Evolutionary conservation across 495 filamentous ascomycete species (phyloP).

Genomic region (Copromyces sp.): DNA sequence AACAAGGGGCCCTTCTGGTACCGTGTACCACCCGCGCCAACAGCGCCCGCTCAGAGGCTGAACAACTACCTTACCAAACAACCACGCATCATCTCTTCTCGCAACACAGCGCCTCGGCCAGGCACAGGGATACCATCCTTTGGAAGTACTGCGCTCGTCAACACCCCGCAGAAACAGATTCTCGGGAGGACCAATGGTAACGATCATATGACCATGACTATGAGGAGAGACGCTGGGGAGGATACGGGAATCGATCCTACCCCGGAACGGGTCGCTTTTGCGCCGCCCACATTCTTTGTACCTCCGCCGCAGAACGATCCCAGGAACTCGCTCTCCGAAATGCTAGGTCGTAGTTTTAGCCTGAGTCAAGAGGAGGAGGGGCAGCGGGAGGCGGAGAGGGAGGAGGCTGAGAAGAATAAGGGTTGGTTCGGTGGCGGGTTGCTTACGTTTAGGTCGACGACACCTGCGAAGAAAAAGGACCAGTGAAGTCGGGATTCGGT

Average conservation of each 20-base stretch:
- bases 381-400: not conserved
- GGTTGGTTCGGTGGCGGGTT: not conserved
- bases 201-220: not conserved
- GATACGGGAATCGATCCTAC: not conserved
- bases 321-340: constrained; percentile 8
- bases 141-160: not conserved
- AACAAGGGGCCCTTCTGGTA: constrained; percentile 41
- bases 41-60: constrained; percentile 50
- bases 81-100: constrained; percentile 13
- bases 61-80: constrained; percentile 47
- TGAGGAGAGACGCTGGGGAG: not conserved
- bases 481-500: not conserved
- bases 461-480: not conserved
- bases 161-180: not conserved
- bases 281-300: constrained; percentile 11
- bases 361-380: constrained; percentile 2
- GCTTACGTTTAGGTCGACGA: not conserved
- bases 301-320: constrained; percentile 10
- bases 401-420: not conserved
- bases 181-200: not conserved
- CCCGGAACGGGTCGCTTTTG: constrained; percentile 3
- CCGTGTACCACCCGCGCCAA: constrained; percentile 55
- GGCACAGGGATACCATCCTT: not conserved
- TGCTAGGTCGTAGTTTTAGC: constrained; percentile 12
- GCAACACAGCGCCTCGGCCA: not conserved